Percentiles rank a stretch among this genome's conserved stretches.
Conservation (phyloP, 352 stramenopile genomes). For the Phytophthora aleatoria region DNA sequence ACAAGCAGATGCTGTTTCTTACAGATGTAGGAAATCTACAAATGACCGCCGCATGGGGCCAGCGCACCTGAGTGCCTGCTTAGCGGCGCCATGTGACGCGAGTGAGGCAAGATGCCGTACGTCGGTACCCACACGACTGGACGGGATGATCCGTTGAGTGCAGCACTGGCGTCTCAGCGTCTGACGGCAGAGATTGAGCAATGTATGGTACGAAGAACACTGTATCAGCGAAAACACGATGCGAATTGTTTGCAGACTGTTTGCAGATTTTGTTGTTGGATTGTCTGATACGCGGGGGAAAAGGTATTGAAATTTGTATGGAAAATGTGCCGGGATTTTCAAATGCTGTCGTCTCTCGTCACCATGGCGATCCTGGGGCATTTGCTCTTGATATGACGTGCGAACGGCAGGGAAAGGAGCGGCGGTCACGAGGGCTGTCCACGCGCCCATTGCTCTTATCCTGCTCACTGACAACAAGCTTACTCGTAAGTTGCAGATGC, state of each 20-base stretch:
- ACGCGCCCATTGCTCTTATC: slow-evolving; percentile 27
- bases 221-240: slow-evolving; percentile 1
- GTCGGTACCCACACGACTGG: slow-evolving; percentile 25
- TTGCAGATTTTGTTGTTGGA: slow-evolving; percentile 19
- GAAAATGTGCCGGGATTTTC: slow-evolving; percentile 35
- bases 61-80: slow-evolving; percentile 19
- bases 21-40: slow-evolving; percentile 25
- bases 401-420: slow-evolving; percentile 35
- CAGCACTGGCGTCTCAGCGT: slow-evolving; percentile 24
- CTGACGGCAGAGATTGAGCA: slow-evolving; percentile 18
- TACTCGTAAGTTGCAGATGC: slow-evolving; percentile 11
- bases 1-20: slow-evolving; percentile 22
- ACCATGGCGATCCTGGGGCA: slow-evolving; percentile 11
- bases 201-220: not conserved
- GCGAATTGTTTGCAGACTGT: slow-evolving; percentile 12
- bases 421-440: slow-evolving; percentile 17
- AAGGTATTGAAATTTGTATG: slow-evolving; percentile 21
- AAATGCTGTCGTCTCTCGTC: slow-evolving; percentile 5
- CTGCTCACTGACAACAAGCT: slow-evolving; percentile 12
- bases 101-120: slow-evolving; percentile 16
- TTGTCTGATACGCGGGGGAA: slow-evolving; percentile 11
- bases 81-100: slow-evolving; percentile 20
- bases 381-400: slow-evolving; percentile 31
- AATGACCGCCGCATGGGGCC: slow-evolving; percentile 19
- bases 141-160: slow-evolving; percentile 41